These are phyloP conservation scores for Cinnamomum chago DNA, from an alignment of 164 flowering plant species.

Conservation along the genomic window DNA sequence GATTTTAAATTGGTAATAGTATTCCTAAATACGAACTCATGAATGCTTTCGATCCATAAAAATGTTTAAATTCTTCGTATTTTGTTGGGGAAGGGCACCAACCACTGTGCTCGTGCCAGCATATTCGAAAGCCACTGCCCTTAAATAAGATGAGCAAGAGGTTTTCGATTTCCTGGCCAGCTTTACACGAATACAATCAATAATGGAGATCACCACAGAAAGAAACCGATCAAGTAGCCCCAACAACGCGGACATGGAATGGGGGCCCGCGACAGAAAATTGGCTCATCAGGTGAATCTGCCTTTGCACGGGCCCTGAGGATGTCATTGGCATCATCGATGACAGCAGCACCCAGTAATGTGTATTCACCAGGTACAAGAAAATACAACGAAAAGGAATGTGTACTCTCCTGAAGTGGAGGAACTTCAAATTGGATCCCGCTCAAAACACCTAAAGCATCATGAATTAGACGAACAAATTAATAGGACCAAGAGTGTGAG, in stretches of 20 bases:
- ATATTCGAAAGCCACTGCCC: neutral
- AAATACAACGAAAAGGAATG: conserved; percentile 83
- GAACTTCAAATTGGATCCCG: conserved; percentile 72
- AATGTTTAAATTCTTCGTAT: neutral
- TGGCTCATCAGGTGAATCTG: conserved; percentile 70
- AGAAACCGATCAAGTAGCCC: conserved; percentile 37
- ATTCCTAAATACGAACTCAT: too few relatives aligned
- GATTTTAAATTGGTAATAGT: neutral
- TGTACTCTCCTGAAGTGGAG: conserved; percentile 75
- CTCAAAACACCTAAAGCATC: conserved; percentile 55
- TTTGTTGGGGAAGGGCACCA: neutral
- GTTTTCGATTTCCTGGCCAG: neutral
- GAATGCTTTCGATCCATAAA: neutral
- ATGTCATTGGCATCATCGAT: conserved; percentile 82
- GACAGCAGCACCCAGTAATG: conserved; percentile 83
- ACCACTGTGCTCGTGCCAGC: neutral
- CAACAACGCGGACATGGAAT: conserved; percentile 70
- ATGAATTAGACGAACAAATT: neutral
- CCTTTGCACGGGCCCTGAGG: conserved; percentile 86
- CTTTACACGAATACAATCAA: neutral
- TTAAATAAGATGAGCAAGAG: neutral
- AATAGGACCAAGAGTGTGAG: neutral
- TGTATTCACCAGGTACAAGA: conserved; percentile 94
- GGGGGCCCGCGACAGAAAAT: conserved; percentile 94
- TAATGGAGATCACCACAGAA: neutral